These are phyloP conservation scores for Aristolochia californica DNA, from an alignment of 164 flowering plant genomes.

Conservation along the genomic window DNA sequence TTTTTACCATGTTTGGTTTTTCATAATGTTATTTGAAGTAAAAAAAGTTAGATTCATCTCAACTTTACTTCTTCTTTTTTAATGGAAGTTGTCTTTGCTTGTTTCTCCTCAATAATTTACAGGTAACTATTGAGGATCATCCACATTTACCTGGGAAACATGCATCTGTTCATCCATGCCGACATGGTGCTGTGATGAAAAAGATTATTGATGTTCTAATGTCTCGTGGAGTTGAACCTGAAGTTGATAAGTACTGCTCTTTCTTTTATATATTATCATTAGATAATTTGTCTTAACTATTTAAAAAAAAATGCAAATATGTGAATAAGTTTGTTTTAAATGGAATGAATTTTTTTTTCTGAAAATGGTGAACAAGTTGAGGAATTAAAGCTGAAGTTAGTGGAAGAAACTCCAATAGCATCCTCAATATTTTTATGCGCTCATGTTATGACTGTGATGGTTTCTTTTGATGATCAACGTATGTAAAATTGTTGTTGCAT, in stretches of 20 bases:
- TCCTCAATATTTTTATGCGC: too few relatives aligned
- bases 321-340: too few relatives aligned
- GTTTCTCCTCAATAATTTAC: constrained; percentile 4
- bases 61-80: background rate
- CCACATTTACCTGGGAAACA: constrained; percentile 97
- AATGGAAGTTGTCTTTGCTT: background rate
- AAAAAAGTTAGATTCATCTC: background rate
- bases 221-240: constrained; percentile 94
- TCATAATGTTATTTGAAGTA: background rate
- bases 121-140: constrained; percentile 99
- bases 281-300: too few relatives aligned
- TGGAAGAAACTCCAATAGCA: too few relatives aligned
- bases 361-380: too few relatives aligned
- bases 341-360: too few relatives aligned
- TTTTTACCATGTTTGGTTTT: constrained; percentile 3
- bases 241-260: constrained; percentile 79
- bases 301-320: too few relatives aligned
- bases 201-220: constrained; percentile 88
- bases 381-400: too few relatives aligned
- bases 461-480: too few relatives aligned
- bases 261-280: background rate
- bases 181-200: constrained; percentile 98
- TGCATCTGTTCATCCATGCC: constrained; percentile 96
- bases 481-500: too few relatives aligned
- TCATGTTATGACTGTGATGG: too few relatives aligned